Percentiles rank a stretch among this genome's conserved stretches.
phyloP scores from a whole-genome alignment of 2,329 filamentous ascomycete species.

The Ceratocystis destructans region DNA sequence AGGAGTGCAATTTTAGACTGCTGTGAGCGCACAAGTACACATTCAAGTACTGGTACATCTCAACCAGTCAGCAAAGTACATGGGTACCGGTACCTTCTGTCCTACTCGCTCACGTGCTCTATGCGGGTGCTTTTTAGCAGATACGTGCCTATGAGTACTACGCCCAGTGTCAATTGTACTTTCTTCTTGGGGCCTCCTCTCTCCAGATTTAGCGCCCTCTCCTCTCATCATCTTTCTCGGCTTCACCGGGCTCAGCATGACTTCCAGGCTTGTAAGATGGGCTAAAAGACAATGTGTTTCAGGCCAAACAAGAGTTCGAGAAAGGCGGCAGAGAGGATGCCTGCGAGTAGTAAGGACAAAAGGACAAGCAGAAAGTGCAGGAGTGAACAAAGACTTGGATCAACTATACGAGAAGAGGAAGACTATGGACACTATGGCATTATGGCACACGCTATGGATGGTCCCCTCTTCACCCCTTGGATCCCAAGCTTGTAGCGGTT shows the following conservation, averaged over 20 bases:
- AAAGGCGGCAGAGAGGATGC: neutral
- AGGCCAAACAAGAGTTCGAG: neutral
- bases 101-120: neutral
- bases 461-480: neutral
- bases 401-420: constrained; percentile 2
- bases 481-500: neutral
- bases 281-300: constrained; percentile 5
- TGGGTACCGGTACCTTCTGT: neutral
- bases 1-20: neutral
- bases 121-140: neutral
- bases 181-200: neutral
- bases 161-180: neutral
- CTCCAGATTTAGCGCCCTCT: constrained; percentile 1
- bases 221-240: neutral
- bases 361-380: neutral
- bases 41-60: neutral
- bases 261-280: neutral
- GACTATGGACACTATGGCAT: constrained; percentile 1
- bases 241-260: neutral
- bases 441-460: neutral
- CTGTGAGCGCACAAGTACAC: neutral
- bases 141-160: neutral
- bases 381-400: constrained; percentile 5
- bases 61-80: too few relatives aligned
- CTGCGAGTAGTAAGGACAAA: neutral